Evolutionary conservation across 352 stramenopile genomes (phyloP), one percentile per base, ranked within the genome.

Genomic region (Plasmopara muralis): DNA sequence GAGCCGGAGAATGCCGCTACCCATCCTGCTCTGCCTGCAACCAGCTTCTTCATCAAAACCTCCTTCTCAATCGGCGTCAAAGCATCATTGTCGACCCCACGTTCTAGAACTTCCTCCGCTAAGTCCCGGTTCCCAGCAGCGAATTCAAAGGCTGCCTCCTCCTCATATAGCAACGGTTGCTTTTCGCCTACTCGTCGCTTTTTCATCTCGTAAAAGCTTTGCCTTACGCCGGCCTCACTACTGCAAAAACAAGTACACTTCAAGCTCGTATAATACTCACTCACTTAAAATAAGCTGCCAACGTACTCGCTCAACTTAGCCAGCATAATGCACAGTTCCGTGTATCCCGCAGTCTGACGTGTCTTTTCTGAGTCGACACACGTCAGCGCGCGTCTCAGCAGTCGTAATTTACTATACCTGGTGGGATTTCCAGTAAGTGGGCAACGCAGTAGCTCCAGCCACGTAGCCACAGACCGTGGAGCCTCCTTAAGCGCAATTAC

Each of bases 141-240:
- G 44, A 64, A 77, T 50, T 89, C 78, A 43, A 89, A 87, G 12
- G 68, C 70, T 9, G 78, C 78, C 39, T 84, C 81, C 47, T 82
- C 66, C 41, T 85, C 71, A 55, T 89, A 89, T 29, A 74, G 70
- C 42, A 74, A 48, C 18, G 50, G 55, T 43, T 80, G 57, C 18
- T 57, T 62, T 48, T 79, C 63, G 5, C 76, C 78, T 42, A 87
- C 82, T 18, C 59, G 43, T 37, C 81, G 63, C 14, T 53, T 74
- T 47, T 71, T 77, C 72, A 87, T 85, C 59, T 70, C 70, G 28
- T 70, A 69, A 43, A 86, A 89, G 34, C 59, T 74, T 30, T 72
- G 58, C 9, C 76, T 60, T 30, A 70, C 66, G 7, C 72, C 74
- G 35, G 65, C 57, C 43, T 85, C 77, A 13, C 50, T 67, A 47